Evolutionary conservation across 2,329 filamentous ascomycete species (phyloP).

Genomic region (Capronia epimyces): DNA sequence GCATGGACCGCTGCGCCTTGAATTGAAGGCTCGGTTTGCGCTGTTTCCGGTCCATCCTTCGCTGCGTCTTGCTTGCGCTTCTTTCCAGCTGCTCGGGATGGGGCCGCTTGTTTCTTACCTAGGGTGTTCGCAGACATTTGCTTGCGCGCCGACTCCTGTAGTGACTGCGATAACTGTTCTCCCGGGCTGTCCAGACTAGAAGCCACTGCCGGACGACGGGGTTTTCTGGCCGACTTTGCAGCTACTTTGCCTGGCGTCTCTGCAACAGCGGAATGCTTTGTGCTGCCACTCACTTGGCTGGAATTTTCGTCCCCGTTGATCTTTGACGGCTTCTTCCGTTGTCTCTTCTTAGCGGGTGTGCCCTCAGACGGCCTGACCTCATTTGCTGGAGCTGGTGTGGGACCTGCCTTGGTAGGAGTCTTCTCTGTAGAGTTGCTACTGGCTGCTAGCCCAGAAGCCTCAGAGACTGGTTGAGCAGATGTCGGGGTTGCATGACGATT

Average conservation of each 20-base stretch:
- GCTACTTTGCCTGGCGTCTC: neutral
- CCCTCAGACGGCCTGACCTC: neutral
- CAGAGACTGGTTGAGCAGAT: neutral
- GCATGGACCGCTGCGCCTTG: neutral
- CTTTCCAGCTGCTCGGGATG: neutral
- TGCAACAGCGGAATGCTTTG: neutral
- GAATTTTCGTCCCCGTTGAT: neutral
- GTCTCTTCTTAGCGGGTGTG: neutral
- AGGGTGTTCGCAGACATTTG: neutral
- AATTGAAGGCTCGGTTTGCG: neutral
- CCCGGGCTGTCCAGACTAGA: conserved; percentile 22
- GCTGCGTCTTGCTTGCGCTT: conserved; percentile 1
- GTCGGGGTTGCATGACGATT: neutral
- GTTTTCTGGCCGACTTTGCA: neutral
- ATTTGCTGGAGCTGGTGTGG: neutral
- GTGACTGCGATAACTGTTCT: conserved; percentile 24
- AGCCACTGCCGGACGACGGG: neutral
- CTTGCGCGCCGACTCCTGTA: conserved; percentile 16
- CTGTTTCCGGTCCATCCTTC: neutral
- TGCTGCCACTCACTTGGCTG: neutral
- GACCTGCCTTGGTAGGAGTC: neutral
- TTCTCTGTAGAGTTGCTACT: neutral
- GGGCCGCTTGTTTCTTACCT: conserved; percentile 1
- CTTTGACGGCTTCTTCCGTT: neutral
- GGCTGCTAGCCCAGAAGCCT: neutral